Percentiles rank a stretch among this genome's conserved stretches.
Evolutionary conservation across 2,329 filamentous ascomycete genomes (phyloP).

Genomic region (Aspergillus tamarii): DNA sequence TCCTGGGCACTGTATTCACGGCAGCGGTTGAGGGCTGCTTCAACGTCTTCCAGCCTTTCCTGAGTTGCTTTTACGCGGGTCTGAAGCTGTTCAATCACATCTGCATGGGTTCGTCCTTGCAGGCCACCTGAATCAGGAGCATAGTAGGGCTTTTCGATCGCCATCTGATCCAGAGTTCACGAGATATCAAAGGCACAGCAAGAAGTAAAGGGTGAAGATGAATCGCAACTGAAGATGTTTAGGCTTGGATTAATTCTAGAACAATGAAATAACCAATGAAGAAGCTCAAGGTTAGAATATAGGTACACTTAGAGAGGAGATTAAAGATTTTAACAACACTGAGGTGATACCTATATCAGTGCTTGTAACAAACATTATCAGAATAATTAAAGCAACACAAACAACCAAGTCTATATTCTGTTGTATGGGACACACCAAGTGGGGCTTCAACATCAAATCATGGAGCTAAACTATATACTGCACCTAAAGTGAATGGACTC

Average conservation of each 20-base stretch:
- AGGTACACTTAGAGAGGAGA: not conserved
- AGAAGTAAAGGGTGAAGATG: no score
- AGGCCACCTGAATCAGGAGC: not conserved
- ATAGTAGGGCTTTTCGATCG: not conserved
- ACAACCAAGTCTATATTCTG: not conserved
- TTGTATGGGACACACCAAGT: not conserved
- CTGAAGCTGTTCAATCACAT: not conserved
- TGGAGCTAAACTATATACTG: not conserved
- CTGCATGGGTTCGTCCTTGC: not conserved
- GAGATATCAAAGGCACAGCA: no score
- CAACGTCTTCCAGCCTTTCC: not conserved
- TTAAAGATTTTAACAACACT: not conserved
- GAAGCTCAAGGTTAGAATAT: not conserved
- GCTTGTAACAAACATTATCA: not conserved
- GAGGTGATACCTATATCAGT: not conserved
- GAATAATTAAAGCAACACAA: not conserved
- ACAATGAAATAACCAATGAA: not conserved
- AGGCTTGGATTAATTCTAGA: not conserved
- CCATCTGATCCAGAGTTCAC: not conserved
- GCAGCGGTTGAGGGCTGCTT: not conserved
- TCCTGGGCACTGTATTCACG: not conserved
- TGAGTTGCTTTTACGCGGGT: not conserved
- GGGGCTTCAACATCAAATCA: not conserved
- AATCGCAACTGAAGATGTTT: no score
- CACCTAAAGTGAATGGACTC: not conserved